Evolutionary conservation across 2,329 filamentous ascomycete genomes (phyloP), one percentile per base, ranked within the genome.

Genomic region (Colletotrichum sp.): DNA sequence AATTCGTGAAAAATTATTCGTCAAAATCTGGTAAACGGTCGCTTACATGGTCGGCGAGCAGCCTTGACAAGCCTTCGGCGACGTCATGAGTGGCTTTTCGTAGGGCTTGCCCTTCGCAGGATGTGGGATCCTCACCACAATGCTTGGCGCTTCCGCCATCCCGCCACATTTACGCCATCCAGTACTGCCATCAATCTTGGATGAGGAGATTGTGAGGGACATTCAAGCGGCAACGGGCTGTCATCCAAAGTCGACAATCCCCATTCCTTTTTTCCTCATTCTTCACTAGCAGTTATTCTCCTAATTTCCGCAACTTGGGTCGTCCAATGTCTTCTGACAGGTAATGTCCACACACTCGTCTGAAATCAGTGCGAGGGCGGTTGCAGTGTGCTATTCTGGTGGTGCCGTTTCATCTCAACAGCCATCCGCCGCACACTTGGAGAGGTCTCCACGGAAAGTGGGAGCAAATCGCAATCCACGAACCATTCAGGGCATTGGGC

Each of bases 321-420:
- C 75, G 49, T 76, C 76, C 64, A 68, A 72, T 72, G 36, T 77
- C 60, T 65, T 70, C 68, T 70, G 44, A 72, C 64, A 49, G 65
- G 44, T 26, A 21, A 65, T 65, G 64, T 39, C 24, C 62, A 68
- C 62, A 44, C 59, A 36, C 59, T 52, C 74, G 30, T 74, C 74
- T 74, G 74, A 76, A 74, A 63, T 74, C 32, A 52, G 18, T 69
- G 64, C 65, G 71, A 68, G n/a, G 34, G 57, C 44, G 13, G 68
- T 52, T 36, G 70, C 39, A 59, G 34, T 55, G 39, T 16, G 63
- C 64, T 68, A 39, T 60, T 73, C 28, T 60, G 44, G 57, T 32
- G 32, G 39, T n/a, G 59, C 21, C 34, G 71, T 74, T 74, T 69
- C 72, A 72, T 72, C 69, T 49, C 67, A 71, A 52, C 64, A 60